A percentile compares a stretch with the other conserved stretches of the same genome.
These are phyloP conservation scores for Melanogaster broomeanus DNA, from an alignment of 768 basidiomycete species.

Conservation along the genomic window DNA sequence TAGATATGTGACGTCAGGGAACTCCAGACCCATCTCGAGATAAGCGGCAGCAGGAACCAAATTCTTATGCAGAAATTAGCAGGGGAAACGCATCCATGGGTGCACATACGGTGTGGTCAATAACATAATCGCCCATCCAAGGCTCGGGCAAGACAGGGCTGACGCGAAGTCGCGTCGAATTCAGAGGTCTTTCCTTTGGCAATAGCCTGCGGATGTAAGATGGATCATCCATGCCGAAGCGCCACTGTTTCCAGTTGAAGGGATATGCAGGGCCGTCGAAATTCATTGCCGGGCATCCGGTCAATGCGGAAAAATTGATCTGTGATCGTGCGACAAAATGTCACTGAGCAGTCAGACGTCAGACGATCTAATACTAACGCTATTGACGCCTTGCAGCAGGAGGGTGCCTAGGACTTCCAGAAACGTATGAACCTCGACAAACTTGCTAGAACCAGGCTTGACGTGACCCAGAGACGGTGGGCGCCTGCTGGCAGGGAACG, in stretches of 20 bases:
- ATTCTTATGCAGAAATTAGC: slow-evolving; percentile 39
- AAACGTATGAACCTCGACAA: slow-evolving; percentile 18
- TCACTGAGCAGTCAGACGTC: too few relatives aligned
- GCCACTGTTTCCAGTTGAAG: not conserved
- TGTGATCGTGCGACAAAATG: too few relatives aligned
- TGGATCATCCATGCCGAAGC: not conserved
- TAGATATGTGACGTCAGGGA: not conserved
- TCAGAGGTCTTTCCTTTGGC: slow-evolving; percentile 23
- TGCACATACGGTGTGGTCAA: slow-evolving; percentile 34
- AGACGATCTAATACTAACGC: too few relatives aligned
- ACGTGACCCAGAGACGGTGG: not conserved
- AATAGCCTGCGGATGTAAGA: slow-evolving; percentile 22
- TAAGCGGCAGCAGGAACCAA: slow-evolving; percentile 44
- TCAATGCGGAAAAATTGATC: slow-evolving; percentile 39
- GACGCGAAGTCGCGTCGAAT: slow-evolving; percentile 14
- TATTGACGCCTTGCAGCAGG: not conserved
- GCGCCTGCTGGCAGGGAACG: slow-evolving; percentile 21
- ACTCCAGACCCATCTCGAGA: slow-evolving; percentile 36
- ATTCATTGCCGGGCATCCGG: too few relatives aligned
- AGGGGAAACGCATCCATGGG: slow-evolving; percentile 34
- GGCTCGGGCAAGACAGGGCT: not conserved
- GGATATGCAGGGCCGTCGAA: too few relatives aligned
- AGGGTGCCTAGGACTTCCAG: slow-evolving; percentile 14
- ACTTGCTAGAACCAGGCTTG: not conserved
- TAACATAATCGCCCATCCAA: slow-evolving; percentile 24